Evolutionary conservation across 2,329 filamentous ascomycete genomes (phyloP).

Genomic region (Calonectria pseudoturangicola): DNA sequence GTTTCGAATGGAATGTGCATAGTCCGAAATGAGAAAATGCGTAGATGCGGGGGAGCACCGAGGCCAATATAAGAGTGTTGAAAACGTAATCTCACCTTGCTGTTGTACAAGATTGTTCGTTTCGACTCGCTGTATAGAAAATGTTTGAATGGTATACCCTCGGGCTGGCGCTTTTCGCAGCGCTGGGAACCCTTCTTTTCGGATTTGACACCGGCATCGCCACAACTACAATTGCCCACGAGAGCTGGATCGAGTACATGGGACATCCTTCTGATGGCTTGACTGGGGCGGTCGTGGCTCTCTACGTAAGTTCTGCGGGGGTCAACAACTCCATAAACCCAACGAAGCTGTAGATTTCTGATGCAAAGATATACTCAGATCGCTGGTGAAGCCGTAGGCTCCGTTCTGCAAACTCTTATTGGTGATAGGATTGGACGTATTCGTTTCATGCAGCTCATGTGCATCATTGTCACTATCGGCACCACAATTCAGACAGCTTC

Average conservation of each 20-base stretch:
- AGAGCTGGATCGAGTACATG: slow-evolving; percentile 22
- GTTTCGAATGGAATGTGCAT: neutral
- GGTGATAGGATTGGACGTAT: slow-evolving; percentile 5
- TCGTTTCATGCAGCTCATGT: slow-evolving; percentile 19
- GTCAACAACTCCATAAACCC: too few species aligned
- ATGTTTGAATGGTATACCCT: slow-evolving; percentile 18
- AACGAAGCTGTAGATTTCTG: neutral
- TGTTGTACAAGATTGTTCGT: neutral
- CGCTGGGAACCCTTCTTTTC: slow-evolving; percentile 1
- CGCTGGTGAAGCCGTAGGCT: slow-evolving; percentile 5
- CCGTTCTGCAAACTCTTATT: slow-evolving; percentile 1
- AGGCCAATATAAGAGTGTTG: neutral
- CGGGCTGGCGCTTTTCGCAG: neutral
- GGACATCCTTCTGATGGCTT: neutral
- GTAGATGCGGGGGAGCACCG: neutral
- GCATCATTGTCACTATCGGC: slow-evolving; percentile 20
- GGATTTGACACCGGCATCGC: slow-evolving; percentile 15
- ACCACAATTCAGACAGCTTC: slow-evolving; percentile 13
- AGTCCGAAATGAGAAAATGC: neutral
- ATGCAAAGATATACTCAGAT: neutral
- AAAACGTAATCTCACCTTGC: neutral
- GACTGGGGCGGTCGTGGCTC: slow-evolving; percentile 4
- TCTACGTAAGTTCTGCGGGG: slow-evolving; percentile 4
- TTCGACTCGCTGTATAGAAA: neutral
- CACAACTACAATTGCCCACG: slow-evolving; percentile 12